Evolutionary conservation across 1,284 basidiomycete genomes (phyloP), one percentile per base, ranked within the genome.

Genomic region (Golubevia sp.): DNA sequence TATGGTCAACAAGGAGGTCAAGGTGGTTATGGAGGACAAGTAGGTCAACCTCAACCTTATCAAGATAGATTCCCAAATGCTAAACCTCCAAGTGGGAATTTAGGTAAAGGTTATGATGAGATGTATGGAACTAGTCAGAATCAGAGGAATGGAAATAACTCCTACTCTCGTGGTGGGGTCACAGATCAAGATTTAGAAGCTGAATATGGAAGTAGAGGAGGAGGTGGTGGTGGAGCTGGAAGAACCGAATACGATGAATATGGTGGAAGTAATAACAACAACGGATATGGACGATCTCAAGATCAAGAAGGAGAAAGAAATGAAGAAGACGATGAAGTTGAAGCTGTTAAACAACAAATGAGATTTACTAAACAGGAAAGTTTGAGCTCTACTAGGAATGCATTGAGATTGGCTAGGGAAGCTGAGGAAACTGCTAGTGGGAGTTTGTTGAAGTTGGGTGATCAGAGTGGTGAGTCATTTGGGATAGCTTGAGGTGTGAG

Each of bases 331-430:
- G 80, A 83, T 50, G 80, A 82, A 59, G 72, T 82, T 3, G 73
- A 82, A 55, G 74, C 71, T 2, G 65, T 82, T 68, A 83, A 83
- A 71, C 76, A 79, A 57, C 76, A 83, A 66, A 80, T 83, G 66
- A 68, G 80, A 0, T 77, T 70, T 58, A 82, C 80, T 56, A 83
- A 83, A 67, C 77, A 82, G 56, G 79, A 83, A 61, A 72, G 68
- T 30, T 71, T 83, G 34, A 73, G 73, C 23, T 74, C 73, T 26
- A 82, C 80, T 8, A 69, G 80, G 1, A 82, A 83, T 49, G 80
- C 80, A 0, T 68, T 83, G 2, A 72, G 80, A n/a, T 70, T 82
- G 49, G 80, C 80, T 1, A 59, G 80, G 5, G 77, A 83, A 63
- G 75, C 80, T 23, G 80, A 83, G 64, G 80, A 83, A 66, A 82